Percentiles rank a stretch among this genome's conserved stretches.
These are phyloP conservation scores for Capsella bursapastoris DNA, from an alignment of 345 rosid genomes.

Conservation along the genomic window DNA sequence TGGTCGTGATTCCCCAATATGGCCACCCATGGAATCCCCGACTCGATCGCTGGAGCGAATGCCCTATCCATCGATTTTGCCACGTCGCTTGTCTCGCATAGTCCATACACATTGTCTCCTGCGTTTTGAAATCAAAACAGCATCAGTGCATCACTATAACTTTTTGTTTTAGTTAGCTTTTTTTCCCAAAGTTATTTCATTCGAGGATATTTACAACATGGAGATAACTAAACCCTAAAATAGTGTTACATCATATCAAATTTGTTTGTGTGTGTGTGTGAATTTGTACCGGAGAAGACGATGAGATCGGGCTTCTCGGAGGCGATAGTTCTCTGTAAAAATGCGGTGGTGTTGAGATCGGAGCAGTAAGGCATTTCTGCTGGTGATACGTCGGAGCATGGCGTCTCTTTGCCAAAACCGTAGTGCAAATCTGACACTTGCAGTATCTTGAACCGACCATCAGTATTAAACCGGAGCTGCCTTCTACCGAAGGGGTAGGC, in stretches of 20 bases:
- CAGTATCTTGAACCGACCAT: slow-evolving; percentile 80
- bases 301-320: slow-evolving; percentile 86
- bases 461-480: slow-evolving; percentile 55
- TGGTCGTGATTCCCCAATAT: slow-evolving; percentile 92
- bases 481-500: slow-evolving; percentile 29
- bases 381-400: slow-evolving; percentile 59
- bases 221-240: no score
- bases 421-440: slow-evolving; percentile 97
- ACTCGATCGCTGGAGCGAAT: slow-evolving; percentile 76
- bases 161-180: neutral
- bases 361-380: slow-evolving; percentile 62
- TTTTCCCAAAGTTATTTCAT: no score
- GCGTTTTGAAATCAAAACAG: neutral
- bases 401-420: slow-evolving; percentile 66
- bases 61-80: slow-evolving; percentile 70
- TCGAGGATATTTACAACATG: no score
- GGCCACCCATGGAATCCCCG: slow-evolving; percentile 88
- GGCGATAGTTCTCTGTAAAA: slow-evolving; percentile 65
- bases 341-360: slow-evolving; percentile 87
- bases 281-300: slow-evolving; percentile 70
- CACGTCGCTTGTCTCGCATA: slow-evolving; percentile 62
- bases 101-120: slow-evolving; percentile 83
- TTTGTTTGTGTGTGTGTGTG: no score
- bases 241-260: no score
- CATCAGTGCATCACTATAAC: no score